Evolutionary conservation across 2,329 filamentous ascomycete species (phyloP).

Genomic region (Beauveria medogensis): DNA sequence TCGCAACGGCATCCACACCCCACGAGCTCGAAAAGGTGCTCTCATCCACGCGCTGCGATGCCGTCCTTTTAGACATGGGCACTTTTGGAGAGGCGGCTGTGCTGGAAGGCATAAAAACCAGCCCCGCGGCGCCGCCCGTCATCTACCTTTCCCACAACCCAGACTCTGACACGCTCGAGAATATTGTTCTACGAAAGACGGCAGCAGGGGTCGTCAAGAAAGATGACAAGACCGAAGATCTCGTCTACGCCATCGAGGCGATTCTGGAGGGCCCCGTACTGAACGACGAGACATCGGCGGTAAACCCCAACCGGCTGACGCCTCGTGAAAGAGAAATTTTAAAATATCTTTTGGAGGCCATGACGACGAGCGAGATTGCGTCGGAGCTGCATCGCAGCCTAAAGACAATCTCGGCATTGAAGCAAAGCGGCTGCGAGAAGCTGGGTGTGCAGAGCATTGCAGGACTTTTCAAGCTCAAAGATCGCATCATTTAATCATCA

Average conservation of each 20-base stretch:
- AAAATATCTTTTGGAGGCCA: not conserved
- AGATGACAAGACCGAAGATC: not conserved
- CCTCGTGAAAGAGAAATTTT: not conserved
- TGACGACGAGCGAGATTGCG: constrained; percentile 6
- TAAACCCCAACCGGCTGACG: not conserved
- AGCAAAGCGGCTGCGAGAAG: constrained; percentile 6
- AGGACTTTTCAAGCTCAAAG: constrained; percentile 5
- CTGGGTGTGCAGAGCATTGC: constrained; percentile 2
- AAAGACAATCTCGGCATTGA: not conserved
- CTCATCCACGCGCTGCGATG: not conserved
- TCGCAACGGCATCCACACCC: not conserved
- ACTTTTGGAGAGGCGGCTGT: not conserved
- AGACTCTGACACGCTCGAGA: not conserved
- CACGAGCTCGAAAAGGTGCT: not conserved
- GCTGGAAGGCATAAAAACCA: not conserved
- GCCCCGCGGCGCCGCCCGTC: not conserved
- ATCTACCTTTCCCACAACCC: constrained; percentile 3
- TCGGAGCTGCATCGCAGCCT: not conserved
- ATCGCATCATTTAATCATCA: not conserved
- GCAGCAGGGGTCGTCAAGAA: not conserved
- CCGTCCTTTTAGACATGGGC: not conserved
- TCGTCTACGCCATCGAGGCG: not conserved
- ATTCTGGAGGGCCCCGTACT: not conserved
- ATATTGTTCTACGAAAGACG: not conserved
- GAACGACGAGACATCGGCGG: not conserved